Conservation (phyloP, 148 eudicot genomes). For the Silene uniflora region DNA sequence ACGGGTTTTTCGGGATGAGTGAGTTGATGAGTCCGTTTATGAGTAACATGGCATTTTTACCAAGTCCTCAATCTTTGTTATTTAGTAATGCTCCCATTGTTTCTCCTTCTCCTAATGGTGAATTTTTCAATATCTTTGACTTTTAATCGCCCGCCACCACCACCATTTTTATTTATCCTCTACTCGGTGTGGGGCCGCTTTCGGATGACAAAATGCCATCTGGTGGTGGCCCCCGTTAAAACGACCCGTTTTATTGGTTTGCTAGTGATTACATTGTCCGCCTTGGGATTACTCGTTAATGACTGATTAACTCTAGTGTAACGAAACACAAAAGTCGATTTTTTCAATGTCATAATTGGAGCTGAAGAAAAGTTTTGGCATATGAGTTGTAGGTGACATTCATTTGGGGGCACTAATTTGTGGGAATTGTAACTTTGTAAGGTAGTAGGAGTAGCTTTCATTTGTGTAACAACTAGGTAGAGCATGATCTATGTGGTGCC, state of each 20-base stretch:
- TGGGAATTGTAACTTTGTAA: neutral
- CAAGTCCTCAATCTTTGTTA: slow-evolving; percentile 48
- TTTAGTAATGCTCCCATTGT: slow-evolving; percentile 32
- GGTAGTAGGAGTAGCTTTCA: too few species aligned
- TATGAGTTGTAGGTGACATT: neutral
- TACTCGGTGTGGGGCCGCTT: neutral
- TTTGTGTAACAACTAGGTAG: neutral
- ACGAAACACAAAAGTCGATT: too few species aligned
- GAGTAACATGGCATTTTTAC: slow-evolving; percentile 29
- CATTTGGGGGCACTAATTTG: neutral
- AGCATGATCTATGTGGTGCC: neutral
- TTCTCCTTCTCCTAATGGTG: slow-evolving; percentile 46
- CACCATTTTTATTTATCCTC: neutral
- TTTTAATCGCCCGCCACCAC: neutral
- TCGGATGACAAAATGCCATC: neutral
- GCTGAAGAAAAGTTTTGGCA: neutral
- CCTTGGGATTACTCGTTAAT: too few species aligned
- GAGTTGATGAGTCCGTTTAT: slow-evolving; percentile 44
- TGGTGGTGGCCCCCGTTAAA: too few species aligned
- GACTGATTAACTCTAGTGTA: too few species aligned
- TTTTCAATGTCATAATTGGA: too few species aligned
- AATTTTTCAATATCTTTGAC: slow-evolving; percentile 52
- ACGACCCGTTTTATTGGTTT: too few species aligned
- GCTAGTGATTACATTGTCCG: too few species aligned
- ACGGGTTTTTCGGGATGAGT: slow-evolving; percentile 13